These are phyloP conservation scores for Cytospora piceicola DNA, from an alignment of 2,329 filamentous ascomycete genomes.

Conservation along the genomic window DNA sequence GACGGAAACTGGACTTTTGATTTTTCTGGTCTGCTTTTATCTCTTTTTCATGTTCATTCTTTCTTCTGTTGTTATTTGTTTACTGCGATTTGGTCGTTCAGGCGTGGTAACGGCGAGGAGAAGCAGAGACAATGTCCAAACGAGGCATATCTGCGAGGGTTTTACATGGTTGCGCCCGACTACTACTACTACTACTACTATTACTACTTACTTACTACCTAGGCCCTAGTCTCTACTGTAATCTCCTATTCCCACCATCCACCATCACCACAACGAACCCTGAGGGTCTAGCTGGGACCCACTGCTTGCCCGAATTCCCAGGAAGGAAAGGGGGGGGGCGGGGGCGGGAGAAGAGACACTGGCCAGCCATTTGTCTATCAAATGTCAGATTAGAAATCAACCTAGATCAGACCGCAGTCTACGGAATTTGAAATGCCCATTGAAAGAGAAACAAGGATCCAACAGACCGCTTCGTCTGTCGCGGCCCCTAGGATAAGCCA, in stretches of 20 bases:
- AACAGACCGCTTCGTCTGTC: background rate
- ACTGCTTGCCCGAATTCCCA: background rate
- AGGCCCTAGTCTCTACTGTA: constrained; percentile 13
- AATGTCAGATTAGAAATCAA: background rate
- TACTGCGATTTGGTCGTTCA: constrained; percentile 19
- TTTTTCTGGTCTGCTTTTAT: constrained; percentile 12
- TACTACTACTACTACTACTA: constrained; percentile 1
- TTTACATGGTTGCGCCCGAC: background rate
- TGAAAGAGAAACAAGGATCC: background rate
- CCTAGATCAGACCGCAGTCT: background rate
- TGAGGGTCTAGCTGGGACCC: constrained; percentile 6
- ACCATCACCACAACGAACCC: constrained; percentile 4
- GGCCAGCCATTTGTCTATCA: background rate
- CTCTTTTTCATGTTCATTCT: background rate
- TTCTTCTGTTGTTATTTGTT: background rate
- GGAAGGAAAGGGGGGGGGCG: background rate
- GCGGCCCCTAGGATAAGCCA: no score
- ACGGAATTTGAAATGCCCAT: background rate
- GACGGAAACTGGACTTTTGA: constrained; percentile 24
- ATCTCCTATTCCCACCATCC: constrained; percentile 17
- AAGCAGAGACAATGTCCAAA: constrained; percentile 16
- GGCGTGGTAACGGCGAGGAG: constrained; percentile 24
- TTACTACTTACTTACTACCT: background rate
- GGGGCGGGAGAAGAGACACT: background rate
- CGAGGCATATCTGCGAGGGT: constrained; percentile 11